Evolutionary conservation across 2,329 filamentous ascomycete species (phyloP), one percentile per base, ranked within the genome.

Genomic region (Pseudogymnoascus sp.): DNA sequence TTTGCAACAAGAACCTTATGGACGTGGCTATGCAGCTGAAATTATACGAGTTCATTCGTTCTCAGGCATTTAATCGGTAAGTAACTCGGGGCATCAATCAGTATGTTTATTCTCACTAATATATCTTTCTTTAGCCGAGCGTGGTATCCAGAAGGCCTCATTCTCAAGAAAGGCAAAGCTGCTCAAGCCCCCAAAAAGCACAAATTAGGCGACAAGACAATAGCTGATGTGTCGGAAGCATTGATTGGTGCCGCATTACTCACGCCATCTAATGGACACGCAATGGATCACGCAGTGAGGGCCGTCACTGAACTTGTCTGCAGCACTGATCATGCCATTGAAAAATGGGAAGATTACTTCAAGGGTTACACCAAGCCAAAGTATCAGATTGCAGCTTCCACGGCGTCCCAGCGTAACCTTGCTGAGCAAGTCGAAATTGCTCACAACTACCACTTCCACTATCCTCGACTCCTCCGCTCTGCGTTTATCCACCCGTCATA

Each of bases 221-320:
- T 96, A 70, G 93, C 95, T 3, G 95, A 97, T 74, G 92, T 97
- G 0, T 96, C 91, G 65, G 95, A 97, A 73, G 93, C 95, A 0
- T 77, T 97, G 63, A 97, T 99, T 59, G 95, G 93, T 5, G 95
- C 93, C 2, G 88, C 93, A 0, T 86, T 88, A 61, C 75, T 89
- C 40, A 81, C 79, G 0, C 72, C 72, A 44, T 67, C 70, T 6
- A 69, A 77, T 4, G 70, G 70, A 1, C 72, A 71, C 19, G 72
- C 76, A 64, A 81, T 86, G 70, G 81, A 87, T 70, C 72, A 83
- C 72, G 85, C 85, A 0, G 81, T 87, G 19, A 78, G 78, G 66
- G 82, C 84, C 1, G 89, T 92, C 21, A 88, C 86, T 0, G 81
- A 80, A 59, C 80, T 97, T 61, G 90, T 93, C 24, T 82, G 83